phyloP scores from a whole-genome alignment of 805 yeast genomes.

The Kodamaea leandrae region DNA sequence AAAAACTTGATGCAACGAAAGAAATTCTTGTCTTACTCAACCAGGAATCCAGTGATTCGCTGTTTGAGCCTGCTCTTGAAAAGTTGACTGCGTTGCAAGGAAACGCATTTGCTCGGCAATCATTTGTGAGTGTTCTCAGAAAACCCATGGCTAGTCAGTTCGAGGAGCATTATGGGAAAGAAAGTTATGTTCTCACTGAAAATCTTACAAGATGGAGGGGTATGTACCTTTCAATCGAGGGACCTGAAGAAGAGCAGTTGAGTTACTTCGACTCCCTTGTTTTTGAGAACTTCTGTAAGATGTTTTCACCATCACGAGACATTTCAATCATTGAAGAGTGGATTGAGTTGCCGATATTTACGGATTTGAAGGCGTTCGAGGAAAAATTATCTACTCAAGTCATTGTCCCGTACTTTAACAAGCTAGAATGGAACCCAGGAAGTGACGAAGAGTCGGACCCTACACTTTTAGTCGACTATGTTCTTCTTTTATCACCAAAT shows the following conservation, averaged over 20 bases:
- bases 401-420: slow-evolving; percentile 18
- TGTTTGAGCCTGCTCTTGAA: background rate
- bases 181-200: slow-evolving; percentile 5
- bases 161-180: slow-evolving; percentile 9
- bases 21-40: background rate
- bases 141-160: slow-evolving; percentile 11
- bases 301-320: slow-evolving; percentile 2
- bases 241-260: background rate
- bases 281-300: slow-evolving; percentile 8
- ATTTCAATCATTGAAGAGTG: slow-evolving; percentile 15
- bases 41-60: background rate
- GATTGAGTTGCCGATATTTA: slow-evolving; percentile 16
- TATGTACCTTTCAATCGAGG: background rate
- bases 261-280: slow-evolving; percentile 22
- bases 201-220: slow-evolving; percentile 15
- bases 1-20: slow-evolving; percentile 7
- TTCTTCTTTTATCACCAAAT: slow-evolving; percentile 14
- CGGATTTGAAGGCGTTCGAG: slow-evolving; percentile 14
- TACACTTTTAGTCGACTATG: slow-evolving; percentile 21
- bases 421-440: slow-evolving; percentile 18
- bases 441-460: slow-evolving; percentile 10
- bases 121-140: slow-evolving; percentile 3
- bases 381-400: slow-evolving; percentile 16
- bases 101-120: background rate
- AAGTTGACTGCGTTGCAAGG: background rate